phyloP scores from a whole-genome alignment of 306 rosid genomes.

The Carpinus fangiana region DNA sequence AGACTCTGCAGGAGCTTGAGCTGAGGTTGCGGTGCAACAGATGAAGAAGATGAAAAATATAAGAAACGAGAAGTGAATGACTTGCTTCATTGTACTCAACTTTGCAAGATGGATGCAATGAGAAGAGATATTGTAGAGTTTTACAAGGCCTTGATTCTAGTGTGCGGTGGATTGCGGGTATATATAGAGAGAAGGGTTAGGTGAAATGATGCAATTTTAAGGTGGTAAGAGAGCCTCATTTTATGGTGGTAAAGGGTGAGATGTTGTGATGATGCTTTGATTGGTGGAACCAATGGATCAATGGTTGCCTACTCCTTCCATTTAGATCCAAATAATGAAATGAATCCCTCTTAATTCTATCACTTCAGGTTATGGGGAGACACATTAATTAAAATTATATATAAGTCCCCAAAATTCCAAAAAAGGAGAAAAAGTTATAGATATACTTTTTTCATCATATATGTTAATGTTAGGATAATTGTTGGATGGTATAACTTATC shows the following conservation, averaged over 20 bases:
- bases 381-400: too few relatives aligned
- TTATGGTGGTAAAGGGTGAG: conserved; percentile 12
- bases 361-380: too few relatives aligned
- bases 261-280: conserved; percentile 6
- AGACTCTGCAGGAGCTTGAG: conserved; percentile 46
- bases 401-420: too few relatives aligned
- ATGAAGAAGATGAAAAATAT: conserved; percentile 7
- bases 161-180: conserved; percentile 18
- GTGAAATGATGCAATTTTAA: conserved; percentile 52
- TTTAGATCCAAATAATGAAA: too few relatives aligned
- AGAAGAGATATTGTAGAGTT: not conserved
- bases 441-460: too few relatives aligned
- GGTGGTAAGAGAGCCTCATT: conserved; percentile 53
- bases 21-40: conserved; percentile 25
- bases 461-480: too few relatives aligned
- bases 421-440: too few relatives aligned
- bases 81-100: conserved; percentile 32
- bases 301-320: too few relatives aligned
- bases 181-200: conserved; percentile 37
- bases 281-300: not conserved
- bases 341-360: too few relatives aligned
- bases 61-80: conserved; percentile 9
- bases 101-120: conserved; percentile 4
- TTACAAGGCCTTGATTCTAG: not conserved
- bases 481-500: too few relatives aligned